phyloP scores from a whole-genome alignment of 768 basidiomycete genomes.

The Suillus subluteus region DNA sequence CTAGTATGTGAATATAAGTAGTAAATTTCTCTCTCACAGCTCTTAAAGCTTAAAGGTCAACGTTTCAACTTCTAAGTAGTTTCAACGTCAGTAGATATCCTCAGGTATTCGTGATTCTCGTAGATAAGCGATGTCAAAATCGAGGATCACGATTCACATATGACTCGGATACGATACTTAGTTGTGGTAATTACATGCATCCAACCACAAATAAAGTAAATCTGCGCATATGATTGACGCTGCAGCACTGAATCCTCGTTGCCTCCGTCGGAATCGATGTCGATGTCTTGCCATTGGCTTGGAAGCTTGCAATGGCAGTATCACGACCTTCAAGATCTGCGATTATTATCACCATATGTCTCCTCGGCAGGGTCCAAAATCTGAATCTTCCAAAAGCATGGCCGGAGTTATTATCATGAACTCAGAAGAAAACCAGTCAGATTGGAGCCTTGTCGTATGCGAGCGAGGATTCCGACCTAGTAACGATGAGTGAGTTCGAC shows the following conservation, averaged over 20 bases:
- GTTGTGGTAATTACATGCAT: not conserved
- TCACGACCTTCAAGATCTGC: conserved; percentile 2
- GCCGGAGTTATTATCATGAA: not conserved
- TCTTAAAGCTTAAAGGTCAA: not conserved
- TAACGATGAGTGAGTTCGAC: not conserved
- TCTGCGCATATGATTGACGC: not conserved
- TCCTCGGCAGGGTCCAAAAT: not conserved
- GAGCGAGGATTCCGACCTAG: not conserved
- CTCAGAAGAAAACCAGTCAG: not conserved
- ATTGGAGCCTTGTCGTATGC: not conserved
- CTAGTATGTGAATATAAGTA: not conserved
- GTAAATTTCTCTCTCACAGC: not conserved
- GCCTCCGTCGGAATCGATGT: not conserved
- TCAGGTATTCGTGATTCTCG: not conserved
- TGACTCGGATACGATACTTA: not conserved
- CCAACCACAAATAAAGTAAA: not conserved
- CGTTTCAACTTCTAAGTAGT: not conserved
- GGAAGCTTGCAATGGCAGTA: not conserved
- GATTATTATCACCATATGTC: not conserved
- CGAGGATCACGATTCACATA: not conserved
- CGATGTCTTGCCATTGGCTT: not conserved
- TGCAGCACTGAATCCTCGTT: not conserved
- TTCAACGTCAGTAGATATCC: not conserved
- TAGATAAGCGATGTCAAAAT: not conserved
- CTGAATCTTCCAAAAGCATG: not conserved